Conservation (phyloP, 805 yeast genomes). For the Saccharomycopsis amapae region DNA sequence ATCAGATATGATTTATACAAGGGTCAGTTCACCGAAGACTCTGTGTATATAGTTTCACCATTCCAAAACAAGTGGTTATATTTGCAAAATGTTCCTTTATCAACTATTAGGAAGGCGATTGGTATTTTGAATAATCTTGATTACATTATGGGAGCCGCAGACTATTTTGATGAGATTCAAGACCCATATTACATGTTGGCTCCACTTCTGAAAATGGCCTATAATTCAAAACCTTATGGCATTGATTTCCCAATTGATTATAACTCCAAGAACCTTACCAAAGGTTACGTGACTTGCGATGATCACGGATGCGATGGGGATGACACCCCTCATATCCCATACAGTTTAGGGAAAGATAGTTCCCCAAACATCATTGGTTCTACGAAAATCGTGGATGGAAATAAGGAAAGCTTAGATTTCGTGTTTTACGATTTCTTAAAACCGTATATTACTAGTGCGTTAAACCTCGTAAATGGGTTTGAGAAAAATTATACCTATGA, state of each 20-base stretch:
- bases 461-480: slow-evolving; percentile 28
- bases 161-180: neutral
- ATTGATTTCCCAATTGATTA: slow-evolving; percentile 1
- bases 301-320: slow-evolving; percentile 86
- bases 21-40: slow-evolving; percentile 76
- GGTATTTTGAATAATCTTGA: slow-evolving; percentile 49
- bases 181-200: slow-evolving; percentile 1
- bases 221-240: slow-evolving; percentile 19
- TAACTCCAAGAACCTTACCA: slow-evolving; percentile 28
- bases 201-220: slow-evolving; percentile 19
- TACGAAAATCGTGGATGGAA: slow-evolving; percentile 26
- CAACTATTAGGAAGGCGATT: slow-evolving; percentile 48
- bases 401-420: slow-evolving; percentile 45
- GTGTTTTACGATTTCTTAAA: slow-evolving; percentile 75
- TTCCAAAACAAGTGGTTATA: slow-evolving; percentile 75
- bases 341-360: slow-evolving; percentile 36
- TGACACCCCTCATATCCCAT: slow-evolving; percentile 62
- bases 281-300: slow-evolving; percentile 78
- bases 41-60: slow-evolving; percentile 79
- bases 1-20: slow-evolving; percentile 78
- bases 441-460: slow-evolving; percentile 41
- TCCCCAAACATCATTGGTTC: slow-evolving; percentile 78
- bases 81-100: slow-evolving; percentile 49
- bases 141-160: slow-evolving; percentile 32
- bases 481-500: slow-evolving; percentile 32